A percentile compares a stretch with the other conserved stretches of the same genome.
These are phyloP conservation scores for Macrocystidia cucumis DNA, from an alignment of 1,284 basidiomycete species.

Conservation along the genomic window DNA sequence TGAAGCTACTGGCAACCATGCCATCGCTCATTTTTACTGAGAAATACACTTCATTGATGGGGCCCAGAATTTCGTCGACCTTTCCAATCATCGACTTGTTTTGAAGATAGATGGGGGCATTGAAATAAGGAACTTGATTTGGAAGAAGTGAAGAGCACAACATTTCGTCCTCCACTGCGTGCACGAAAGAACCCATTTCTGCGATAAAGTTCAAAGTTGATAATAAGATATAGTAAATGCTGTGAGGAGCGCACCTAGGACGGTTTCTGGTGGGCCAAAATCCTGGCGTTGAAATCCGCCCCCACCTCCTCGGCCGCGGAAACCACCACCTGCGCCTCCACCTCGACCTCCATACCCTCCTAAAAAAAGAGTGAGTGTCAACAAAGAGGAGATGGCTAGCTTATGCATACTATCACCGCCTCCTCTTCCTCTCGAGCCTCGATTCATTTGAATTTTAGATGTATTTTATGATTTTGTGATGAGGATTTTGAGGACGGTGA, in stretches of 20 bases:
- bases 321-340: too few relatives aligned
- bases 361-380: too few relatives aligned
- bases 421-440: slow-evolving; percentile 37
- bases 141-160: slow-evolving; percentile 82
- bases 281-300: slow-evolving; percentile 69
- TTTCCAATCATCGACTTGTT: slow-evolving; percentile 97
- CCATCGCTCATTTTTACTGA: slow-evolving; percentile 97
- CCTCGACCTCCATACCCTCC: too few relatives aligned
- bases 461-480: too few relatives aligned
- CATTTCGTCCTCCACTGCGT: slow-evolving; percentile 99
- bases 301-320: slow-evolving; percentile 42
- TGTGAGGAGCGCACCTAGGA: slow-evolving; percentile 55
- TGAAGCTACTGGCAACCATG: slow-evolving; percentile 94
- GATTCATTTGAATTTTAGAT: too few relatives aligned
- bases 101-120: slow-evolving; percentile 97
- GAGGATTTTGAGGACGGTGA: too few relatives aligned
- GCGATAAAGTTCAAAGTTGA: slow-evolving; percentile 5
- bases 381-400: not conserved
- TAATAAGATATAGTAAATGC: slow-evolving; percentile 4
- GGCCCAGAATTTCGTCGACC: slow-evolving; percentile 94
- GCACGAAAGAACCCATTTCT: slow-evolving; percentile 88
- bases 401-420: slow-evolving; percentile 30
- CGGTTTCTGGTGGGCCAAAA: slow-evolving; percentile 78
- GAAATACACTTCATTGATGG: slow-evolving; percentile 98
- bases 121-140: slow-evolving; percentile 97